Evolutionary conservation across 192 early-diverging fungal genomes (phyloP).

Genomic region (Endogone sp.): DNA sequence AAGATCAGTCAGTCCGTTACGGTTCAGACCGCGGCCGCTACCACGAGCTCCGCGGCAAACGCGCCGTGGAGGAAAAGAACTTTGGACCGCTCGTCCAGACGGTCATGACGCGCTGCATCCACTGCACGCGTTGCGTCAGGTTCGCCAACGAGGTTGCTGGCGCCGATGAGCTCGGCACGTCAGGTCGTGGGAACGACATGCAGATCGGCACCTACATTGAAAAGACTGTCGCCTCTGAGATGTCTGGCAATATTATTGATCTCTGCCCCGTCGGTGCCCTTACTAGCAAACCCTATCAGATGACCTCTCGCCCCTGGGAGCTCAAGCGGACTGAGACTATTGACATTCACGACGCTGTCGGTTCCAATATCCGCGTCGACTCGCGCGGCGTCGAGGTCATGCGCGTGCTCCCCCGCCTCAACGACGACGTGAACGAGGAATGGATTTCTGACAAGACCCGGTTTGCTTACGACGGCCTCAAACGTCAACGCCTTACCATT

Average conservation of each 20-base stretch:
- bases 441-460: slow-evolving; percentile 99
- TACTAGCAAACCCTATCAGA: slow-evolving; percentile 95
- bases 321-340: slow-evolving; percentile 93
- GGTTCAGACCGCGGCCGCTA: slow-evolving; percentile 93
- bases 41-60: slow-evolving; percentile 78
- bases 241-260: slow-evolving; percentile 98
- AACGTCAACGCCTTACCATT: slow-evolving; percentile 90
- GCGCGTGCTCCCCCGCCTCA: slow-evolving; percentile 91
- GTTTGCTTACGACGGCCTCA: slow-evolving; percentile 92
- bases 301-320: slow-evolving; percentile 95
- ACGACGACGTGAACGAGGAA: slow-evolving; percentile 99
- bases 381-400: slow-evolving; percentile 95
- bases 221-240: slow-evolving; percentile 83
- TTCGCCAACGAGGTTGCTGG: slow-evolving; percentile 99
- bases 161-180: slow-evolving; percentile 90
- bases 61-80: slow-evolving; percentile 97
- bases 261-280: slow-evolving; percentile 98
- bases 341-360: slow-evolving; percentile 93
- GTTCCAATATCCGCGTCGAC: slow-evolving; percentile 94
- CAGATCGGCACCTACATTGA: slow-evolving; percentile 97
- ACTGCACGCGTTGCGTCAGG: slow-evolving; percentile 98
- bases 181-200: slow-evolving; percentile 96
- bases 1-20: slow-evolving; percentile 97
- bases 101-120: slow-evolving; percentile 97
- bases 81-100: slow-evolving; percentile 95